Evolutionary conservation across 1,139 yeast genomes (phyloP), one percentile per base, ranked within the genome.

Genomic region (Meyerozyma athensensis): DNA sequence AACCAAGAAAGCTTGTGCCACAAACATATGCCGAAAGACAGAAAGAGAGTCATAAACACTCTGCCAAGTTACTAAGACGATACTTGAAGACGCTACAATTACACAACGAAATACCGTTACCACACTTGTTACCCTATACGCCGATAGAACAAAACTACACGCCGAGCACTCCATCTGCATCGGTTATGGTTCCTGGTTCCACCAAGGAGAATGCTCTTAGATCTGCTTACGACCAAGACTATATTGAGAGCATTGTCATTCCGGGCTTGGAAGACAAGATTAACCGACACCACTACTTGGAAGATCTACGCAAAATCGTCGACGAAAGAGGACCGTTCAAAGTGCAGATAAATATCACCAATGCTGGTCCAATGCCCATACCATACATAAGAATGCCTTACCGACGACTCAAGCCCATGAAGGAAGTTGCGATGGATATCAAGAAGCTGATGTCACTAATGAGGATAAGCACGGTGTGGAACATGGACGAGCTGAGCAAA

Each of bases 231-330:
- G 73, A 68, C 41, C 38, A 46, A 43, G 61, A 56, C 18, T 59
- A 64, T 32, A 48, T 70, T 5, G 60, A 65, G 12, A 48, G 63
- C 2, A 53, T 70, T 3, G 33, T 68, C n/a, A 59, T 56, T 24
- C 73, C 74, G 0, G 58, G 57, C 10, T 32, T 70, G 12, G 73
- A 61, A 42, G 60, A 55, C 43, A 64, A 60, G 35, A 53, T 68
- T 35, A 69, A 69, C 43, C 47, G 52, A 36, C 40, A 47, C 26
- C 59, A 63, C 33, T 53, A 50, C 32, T 43, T 68, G 19, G 47
- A 52, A 4, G 36, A 46, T 13, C 40, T 58, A 8, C 41, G 45
- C 16, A 18, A 40, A 1, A 51, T 52, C 0, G 56, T 68, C 10
- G 56, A 59, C 34, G 53, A 55, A 12, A 61, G 57, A 37, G 76